These are phyloP conservation scores for Bipolaris zeicola DNA, from an alignment of 2,329 filamentous ascomycete genomes.

Conservation along the genomic window DNA sequence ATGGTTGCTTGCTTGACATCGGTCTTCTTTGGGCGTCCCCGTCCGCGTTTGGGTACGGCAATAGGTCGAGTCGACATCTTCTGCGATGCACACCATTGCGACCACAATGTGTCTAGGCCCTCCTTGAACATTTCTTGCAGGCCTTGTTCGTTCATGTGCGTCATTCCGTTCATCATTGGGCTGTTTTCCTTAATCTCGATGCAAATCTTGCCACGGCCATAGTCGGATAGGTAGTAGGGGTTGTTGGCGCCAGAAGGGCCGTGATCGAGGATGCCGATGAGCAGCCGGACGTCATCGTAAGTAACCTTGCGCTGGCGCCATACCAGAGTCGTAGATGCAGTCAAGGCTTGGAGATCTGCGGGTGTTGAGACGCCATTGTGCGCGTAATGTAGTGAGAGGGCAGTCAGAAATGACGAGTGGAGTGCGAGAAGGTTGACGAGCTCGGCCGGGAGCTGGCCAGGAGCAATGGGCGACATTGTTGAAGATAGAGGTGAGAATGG, in stretches of 20 bases:
- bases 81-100: slow-evolving; percentile 43
- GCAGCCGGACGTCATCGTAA: slow-evolving; percentile 53
- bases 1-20: slow-evolving; percentile 56
- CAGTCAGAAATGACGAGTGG: slow-evolving; percentile 56
- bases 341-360: slow-evolving; percentile 50
- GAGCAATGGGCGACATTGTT: slow-evolving; percentile 40
- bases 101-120: slow-evolving; percentile 55
- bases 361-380: slow-evolving; percentile 55
- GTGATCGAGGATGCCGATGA: slow-evolving; percentile 50
- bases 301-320: slow-evolving; percentile 56
- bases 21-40: slow-evolving; percentile 40
- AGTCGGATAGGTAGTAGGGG: slow-evolving; percentile 51
- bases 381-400: slow-evolving; percentile 57
- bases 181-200: slow-evolving; percentile 47
- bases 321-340: slow-evolving; percentile 49
- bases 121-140: slow-evolving; percentile 59
- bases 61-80: slow-evolving; percentile 33
- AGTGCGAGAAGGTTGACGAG: slow-evolving; percentile 53
- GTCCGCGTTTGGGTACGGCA: slow-evolving; percentile 44
- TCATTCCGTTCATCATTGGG: slow-evolving; percentile 32
- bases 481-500: slow-evolving; percentile 26
- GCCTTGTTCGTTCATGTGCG: slow-evolving; percentile 52
- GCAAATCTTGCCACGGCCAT: slow-evolving; percentile 51
- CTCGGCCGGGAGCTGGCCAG: slow-evolving; percentile 47
- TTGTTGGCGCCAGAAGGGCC: slow-evolving; percentile 36